Base-by-base conservation (phyloP, 2,329 filamentous ascomycete genomes). In the Lasiodiplodia citricola region DNA sequence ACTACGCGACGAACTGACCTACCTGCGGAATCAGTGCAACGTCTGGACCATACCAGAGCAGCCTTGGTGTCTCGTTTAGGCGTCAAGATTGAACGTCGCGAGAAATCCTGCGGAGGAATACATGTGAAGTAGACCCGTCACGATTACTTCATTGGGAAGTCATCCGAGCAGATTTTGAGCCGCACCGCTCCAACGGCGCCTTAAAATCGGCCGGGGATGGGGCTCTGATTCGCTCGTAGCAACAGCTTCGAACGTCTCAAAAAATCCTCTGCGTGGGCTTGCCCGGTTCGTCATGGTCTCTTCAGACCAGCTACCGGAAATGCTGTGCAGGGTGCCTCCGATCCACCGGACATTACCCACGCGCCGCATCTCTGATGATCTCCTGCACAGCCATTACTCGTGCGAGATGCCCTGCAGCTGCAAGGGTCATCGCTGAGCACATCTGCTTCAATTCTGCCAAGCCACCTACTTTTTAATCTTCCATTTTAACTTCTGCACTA, bases 191-290 rank as follows among this genome's bases (percentile, higher is more conserved):
- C 6, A 35, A 35, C 28, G 28, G 28, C 28, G 28, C 28, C 28
- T 28, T 28, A 6, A 28, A 28, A 28, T 28, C 28, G 28, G 28
- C 28, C 28, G 28, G 28, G 7, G 8, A 23, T 8, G 18, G 41
- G 14, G 18, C 14, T 6, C n/a, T 58, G 21, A 11, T 23, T 44
- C 8, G 14, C 18, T 4, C n/a, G 28, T 8, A 3, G 18, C n/a
- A 23, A 23, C 37, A 25, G 23, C 37, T 25, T 60, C 37, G 13
- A 60, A 44, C 56, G 56, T 60, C 35, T 62, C n/a, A 28, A 31
- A 62, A 31, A 62, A 62, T 62, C 58, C 58, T 62, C 18, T 47
- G 44, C 44, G 35, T 25, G 52, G 6, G 18, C 16, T n/a, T 55
- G 16, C 16, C 16, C 52, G 8, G 18, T 31, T n/a, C 14, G 52